These are phyloP conservation scores for Xanthoconium separans DNA, from an alignment of 1,284 basidiomycete species.

Conservation along the genomic window DNA sequence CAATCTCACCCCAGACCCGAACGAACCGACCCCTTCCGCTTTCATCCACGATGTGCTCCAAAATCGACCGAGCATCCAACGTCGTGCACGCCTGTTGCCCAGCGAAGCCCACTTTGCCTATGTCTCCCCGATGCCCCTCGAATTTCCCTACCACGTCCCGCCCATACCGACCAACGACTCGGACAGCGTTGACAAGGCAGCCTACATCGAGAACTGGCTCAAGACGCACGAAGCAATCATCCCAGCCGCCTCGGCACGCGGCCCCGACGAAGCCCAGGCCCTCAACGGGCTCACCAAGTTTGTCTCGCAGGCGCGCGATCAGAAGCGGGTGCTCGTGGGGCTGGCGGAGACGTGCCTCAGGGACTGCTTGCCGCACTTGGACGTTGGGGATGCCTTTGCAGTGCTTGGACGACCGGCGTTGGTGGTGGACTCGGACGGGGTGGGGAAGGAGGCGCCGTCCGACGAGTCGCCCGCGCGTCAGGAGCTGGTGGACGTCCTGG, in stretches of 20 bases:
- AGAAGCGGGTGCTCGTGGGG: slow-evolving; percentile 66
- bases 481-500: slow-evolving; percentile 78
- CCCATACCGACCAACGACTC: slow-evolving; percentile 45
- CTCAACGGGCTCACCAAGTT: slow-evolving; percentile 40
- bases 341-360: slow-evolving; percentile 64
- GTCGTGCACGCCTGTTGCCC: slow-evolving; percentile 63
- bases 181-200: slow-evolving; percentile 48
- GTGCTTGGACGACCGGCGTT: slow-evolving; percentile 59
- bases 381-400: slow-evolving; percentile 80
- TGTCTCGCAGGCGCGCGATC: slow-evolving; percentile 53
- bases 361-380: slow-evolving; percentile 83
- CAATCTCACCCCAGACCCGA: slow-evolving; percentile 68
- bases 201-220: slow-evolving; percentile 74
- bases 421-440: slow-evolving; percentile 26
- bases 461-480: slow-evolving; percentile 46
- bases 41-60: slow-evolving; percentile 53
- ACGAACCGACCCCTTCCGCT: slow-evolving; percentile 49
- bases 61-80: slow-evolving; percentile 66
- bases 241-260: slow-evolving; percentile 11
- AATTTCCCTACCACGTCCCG: slow-evolving; percentile 84
- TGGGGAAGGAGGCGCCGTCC: slow-evolving; percentile 17
- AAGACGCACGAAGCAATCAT: slow-evolving; percentile 58
- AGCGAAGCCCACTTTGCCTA: slow-evolving; percentile 76
- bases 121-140: slow-evolving; percentile 77
- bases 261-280: neutral